Evolutionary conservation across 2,329 filamentous ascomycete species (phyloP), one percentile per base, ranked within the genome.

Genomic region (Stagonosporopsis cucurbitacearum): DNA sequence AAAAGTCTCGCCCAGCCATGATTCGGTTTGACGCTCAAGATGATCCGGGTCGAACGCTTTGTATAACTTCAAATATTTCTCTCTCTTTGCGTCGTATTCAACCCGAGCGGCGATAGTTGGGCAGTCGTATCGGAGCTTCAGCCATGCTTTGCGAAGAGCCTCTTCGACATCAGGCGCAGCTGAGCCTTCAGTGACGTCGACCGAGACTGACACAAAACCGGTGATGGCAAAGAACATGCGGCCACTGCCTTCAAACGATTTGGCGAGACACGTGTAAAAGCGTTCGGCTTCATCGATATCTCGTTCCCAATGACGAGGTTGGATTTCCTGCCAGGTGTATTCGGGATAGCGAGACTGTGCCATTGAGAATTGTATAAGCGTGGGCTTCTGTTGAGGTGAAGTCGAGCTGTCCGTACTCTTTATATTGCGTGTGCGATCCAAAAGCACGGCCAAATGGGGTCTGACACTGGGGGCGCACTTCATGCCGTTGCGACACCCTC

Each of bases 211-310:
- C 1, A 79, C 40, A 17, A 75, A 73, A 0, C 75, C 77, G 0
- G 79, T 79, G 4, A 81, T 78, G 2, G 73, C 74, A 45, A 80
- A 80, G 57, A 73, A 77, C 48, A 70, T 75, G 1, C 77, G 75
- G 0, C 75, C 76, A 26, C 67, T 78, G 1, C 67, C 75, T 22
- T 75, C 65, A 35, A 74, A 79, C 0, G 65, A 58, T 11, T 69
- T 72, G 0, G 68, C 68, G 9, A 80, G 57, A 0, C 72, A 62
- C 0, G 75, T 69, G 54, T 81, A 81, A 32, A 77, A 77, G 15
- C 75, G 59, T 49, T 81, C 78, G 0, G 71, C 67, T 51, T 81
- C 78, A 26, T 81, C 78, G 8, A 76, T 63, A n/a, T 66, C 65
- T 6, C 76, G 71, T 6, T 69, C 61, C 74, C 75, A 78, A 17